These are phyloP conservation scores for Gymnopus androsaceus DNA, from an alignment of 1,284 basidiomycete species.

Conservation along the genomic window DNA sequence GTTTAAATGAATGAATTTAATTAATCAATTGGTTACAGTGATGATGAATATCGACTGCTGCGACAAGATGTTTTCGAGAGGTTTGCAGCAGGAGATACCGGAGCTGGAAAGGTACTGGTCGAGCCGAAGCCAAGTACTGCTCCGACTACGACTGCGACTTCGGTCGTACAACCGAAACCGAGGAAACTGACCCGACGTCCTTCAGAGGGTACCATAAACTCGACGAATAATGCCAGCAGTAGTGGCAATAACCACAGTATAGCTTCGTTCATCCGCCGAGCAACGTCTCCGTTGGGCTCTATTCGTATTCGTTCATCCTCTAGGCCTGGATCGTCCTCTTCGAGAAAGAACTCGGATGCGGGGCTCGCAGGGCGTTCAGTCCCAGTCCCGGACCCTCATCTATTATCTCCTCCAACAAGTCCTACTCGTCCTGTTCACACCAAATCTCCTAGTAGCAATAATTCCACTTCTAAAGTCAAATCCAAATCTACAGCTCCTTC, in stretches of 20 bases:
- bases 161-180: background rate
- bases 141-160: background rate
- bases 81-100: constrained; percentile 24
- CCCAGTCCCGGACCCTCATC: constrained; percentile 16
- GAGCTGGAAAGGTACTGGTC: no score
- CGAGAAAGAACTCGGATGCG: background rate
- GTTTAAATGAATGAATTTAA: background rate
- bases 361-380: constrained; percentile 4
- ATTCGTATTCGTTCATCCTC: constrained; percentile 52
- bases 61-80: constrained; percentile 48
- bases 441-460: background rate
- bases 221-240: background rate
- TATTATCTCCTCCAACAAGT: constrained; percentile 16
- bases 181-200: background rate
- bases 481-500: background rate
- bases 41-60: constrained; percentile 51
- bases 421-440: constrained; percentile 8
- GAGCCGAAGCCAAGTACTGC: constrained; percentile 20
- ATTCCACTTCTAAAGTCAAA: background rate
- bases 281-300: constrained; percentile 25
- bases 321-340: constrained; percentile 20
- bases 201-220: background rate
- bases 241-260: background rate
- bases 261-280: constrained; percentile 1
- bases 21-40: constrained; percentile 29